These are phyloP conservation scores for Fraxinus floribunda DNA, from an alignment of 305 asterid genomes.

Conservation along the genomic window DNA sequence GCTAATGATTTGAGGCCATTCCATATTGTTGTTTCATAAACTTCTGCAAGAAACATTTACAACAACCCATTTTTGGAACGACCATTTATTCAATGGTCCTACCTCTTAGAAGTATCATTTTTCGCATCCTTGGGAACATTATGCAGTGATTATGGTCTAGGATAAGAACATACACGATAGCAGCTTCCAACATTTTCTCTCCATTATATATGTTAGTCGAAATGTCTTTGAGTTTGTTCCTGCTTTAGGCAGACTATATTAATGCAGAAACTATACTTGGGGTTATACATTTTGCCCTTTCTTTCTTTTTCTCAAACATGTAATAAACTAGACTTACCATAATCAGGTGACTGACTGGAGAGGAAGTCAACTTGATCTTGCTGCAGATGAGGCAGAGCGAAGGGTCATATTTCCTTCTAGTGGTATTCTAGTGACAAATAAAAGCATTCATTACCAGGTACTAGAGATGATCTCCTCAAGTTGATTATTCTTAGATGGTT, in stretches of 20 bases:
- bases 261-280: not conserved
- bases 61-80: not conserved
- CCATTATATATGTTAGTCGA: not conserved
- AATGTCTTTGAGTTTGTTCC: not conserved
- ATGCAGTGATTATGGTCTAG: not conserved
- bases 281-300: not conserved
- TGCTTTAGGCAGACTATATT: not conserved
- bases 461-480: slow-evolving; percentile 53
- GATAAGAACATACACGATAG: not conserved
- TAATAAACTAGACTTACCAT: slow-evolving; percentile 6
- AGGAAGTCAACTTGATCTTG: slow-evolving; percentile 62
- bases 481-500: slow-evolving; percentile 26
- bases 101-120: not conserved
- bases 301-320: not conserved
- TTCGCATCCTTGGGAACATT: not conserved
- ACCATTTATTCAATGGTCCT: not conserved
- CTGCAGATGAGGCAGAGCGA: slow-evolving; percentile 59
- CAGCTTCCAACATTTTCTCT: not conserved
- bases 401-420: slow-evolving; percentile 64
- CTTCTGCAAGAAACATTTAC: not conserved
- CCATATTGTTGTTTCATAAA: not conserved
- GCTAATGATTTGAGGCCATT: not conserved
- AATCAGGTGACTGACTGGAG: slow-evolving; percentile 86
- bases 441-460: slow-evolving; percentile 49
- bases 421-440: slow-evolving; percentile 71